Evolutionary conservation across 2,329 filamentous ascomycete species (phyloP), one percentile per base, ranked within the genome.

Genomic region (Aspergillus nomiae): DNA sequence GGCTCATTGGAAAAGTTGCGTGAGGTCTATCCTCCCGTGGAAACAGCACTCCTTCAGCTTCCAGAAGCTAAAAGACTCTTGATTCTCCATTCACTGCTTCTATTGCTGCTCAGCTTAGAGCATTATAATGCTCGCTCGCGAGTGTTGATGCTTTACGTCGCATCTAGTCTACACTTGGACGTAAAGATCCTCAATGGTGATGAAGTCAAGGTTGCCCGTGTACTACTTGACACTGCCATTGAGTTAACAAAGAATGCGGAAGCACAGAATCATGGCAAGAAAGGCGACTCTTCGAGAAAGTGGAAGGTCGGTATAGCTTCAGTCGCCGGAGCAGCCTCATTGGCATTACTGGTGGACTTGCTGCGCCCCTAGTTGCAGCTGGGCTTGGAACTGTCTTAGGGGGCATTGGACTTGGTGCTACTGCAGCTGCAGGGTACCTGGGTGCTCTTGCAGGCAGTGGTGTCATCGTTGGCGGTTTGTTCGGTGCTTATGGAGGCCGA

Each of bases 261-360:
- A 74, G 89, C 88, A 0, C 87, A 90, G 72, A 91, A 90, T 74
- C 87, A 90, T 59, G 85, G 81, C 0, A 89, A 92, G 60, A 87
- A 91, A 64, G 87, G 85, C 48, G 88, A 87, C 66, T 80, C 81
- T n/a, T 78, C 85, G 21, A 84, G 89, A 51, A 89, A 89, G 74
- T 91, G 89, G 86, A 93, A 93, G 74, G 92, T 97, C 24, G 92
- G 94, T 0, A 83, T 97, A 30, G 94, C 94, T 0, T 92, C 91
- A 10, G 92, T 96, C 0, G 93, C 92, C 0, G 94, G 94, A 12
- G 94, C 94, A 1, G 92, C 91, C 82, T 97, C 1, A 94, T 97
- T n/a, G 89, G 89, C 11, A 86, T 91, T 4, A 97, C 93, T 0
- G 90, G 90, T 32, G 90, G 90, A 36, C 85, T 97, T 11, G 90